A percentile compares a stretch with the other conserved stretches of the same genome.
These are phyloP conservation scores for Haberlea rhodopensis DNA, from an alignment of 257 asterid genomes.

Conservation along the genomic window DNA sequence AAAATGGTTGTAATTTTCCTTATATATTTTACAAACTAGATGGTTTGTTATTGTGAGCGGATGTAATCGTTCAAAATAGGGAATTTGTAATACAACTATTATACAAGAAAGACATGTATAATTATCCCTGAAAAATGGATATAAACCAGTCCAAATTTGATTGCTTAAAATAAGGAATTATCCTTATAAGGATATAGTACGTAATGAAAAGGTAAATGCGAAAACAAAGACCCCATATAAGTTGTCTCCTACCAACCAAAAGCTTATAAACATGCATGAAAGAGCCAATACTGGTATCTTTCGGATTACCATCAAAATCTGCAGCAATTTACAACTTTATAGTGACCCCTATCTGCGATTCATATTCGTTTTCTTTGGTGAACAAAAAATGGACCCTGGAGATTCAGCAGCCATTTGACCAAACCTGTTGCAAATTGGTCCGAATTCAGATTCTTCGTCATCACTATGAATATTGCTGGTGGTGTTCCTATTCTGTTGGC, in stretches of 20 bases:
- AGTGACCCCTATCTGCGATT: slow-evolving; percentile 27
- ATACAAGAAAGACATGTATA: too few species aligned
- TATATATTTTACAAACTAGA: too few species aligned
- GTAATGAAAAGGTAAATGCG: neutral
- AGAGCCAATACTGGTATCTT: neutral
- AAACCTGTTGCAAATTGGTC: slow-evolving; percentile 46
- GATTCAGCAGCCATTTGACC: slow-evolving; percentile 41
- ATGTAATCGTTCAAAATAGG: too few species aligned
- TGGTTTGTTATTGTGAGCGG: too few species aligned
- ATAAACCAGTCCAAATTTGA: neutral
- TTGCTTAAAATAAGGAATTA: neutral
- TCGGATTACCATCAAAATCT: slow-evolving; percentile 14
- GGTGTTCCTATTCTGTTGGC: slow-evolving; percentile 57
- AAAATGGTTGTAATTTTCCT: too few species aligned
- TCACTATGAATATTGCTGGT: slow-evolving; percentile 59
- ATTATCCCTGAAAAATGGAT: too few species aligned
- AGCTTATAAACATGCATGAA: neutral
- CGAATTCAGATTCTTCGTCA: slow-evolving; percentile 61
- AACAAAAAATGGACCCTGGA: slow-evolving; percentile 63
- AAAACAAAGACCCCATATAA: neutral
- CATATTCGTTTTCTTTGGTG: slow-evolving; percentile 55
- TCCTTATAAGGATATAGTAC: neutral
- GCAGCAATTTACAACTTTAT: slow-evolving; percentile 42
- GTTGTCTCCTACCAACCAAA: neutral
- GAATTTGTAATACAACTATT: too few species aligned